A percentile compares a stretch with the other conserved stretches of the same genome.
phyloP scores from a whole-genome alignment of 73 alveolate species.

The Stentor roeselii region DNA sequence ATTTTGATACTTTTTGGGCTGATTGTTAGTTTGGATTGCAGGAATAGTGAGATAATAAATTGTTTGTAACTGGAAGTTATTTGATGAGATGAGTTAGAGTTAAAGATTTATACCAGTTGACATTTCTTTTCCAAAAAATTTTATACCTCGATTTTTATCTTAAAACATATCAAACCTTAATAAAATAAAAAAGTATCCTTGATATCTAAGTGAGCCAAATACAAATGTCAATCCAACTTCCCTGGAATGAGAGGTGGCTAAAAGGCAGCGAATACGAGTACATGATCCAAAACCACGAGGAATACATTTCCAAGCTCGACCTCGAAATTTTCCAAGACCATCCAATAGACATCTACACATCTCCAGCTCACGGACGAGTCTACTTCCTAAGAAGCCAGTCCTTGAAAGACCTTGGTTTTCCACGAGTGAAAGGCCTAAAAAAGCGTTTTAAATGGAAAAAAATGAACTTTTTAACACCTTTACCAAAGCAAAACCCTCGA shows the following conservation, averaged over 20 bases:
- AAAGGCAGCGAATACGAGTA: constrained; percentile 61
- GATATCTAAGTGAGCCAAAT: neutral
- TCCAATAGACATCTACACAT: neutral
- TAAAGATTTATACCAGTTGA: no score
- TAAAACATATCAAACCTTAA: no score
- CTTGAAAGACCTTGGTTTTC: constrained; percentile 63
- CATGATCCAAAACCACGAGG: constrained; percentile 39
- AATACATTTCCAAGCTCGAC: constrained; percentile 29
- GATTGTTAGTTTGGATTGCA: no score
- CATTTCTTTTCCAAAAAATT: no score
- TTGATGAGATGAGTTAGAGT: no score
- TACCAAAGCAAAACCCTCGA: constrained; percentile 49
- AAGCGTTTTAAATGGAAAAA: constrained; percentile 48
- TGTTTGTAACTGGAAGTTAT: no score
- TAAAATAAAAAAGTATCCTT: neutral
- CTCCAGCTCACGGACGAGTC: constrained; percentile 45
- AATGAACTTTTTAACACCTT: constrained; percentile 45
- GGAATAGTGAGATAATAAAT: no score
- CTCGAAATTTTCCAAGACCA: neutral
- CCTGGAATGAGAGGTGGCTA: constrained; percentile 61
- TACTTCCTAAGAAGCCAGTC: constrained; percentile 56
- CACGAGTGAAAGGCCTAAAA: constrained; percentile 33
- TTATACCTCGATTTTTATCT: no score
- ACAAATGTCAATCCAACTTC: constrained; percentile 39
- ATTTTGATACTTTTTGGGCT: no score